A percentile compares a stretch with the other conserved stretches of the same genome.
These are phyloP conservation scores for Trifolium subterraneum DNA, from an alignment of 306 rosid species.

Conservation along the genomic window DNA sequence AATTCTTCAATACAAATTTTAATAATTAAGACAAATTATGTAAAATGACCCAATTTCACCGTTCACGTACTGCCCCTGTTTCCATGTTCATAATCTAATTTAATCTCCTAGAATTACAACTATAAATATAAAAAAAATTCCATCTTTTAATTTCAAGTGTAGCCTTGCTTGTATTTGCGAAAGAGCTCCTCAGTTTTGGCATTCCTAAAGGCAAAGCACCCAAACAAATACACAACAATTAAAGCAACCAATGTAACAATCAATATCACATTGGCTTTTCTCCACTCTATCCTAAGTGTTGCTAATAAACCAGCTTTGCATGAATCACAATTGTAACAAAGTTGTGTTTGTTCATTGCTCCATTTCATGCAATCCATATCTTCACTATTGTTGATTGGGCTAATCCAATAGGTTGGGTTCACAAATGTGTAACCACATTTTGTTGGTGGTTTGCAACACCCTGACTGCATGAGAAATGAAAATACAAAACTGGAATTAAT, in stretches of 20 bases:
- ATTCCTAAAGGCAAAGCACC: slow-evolving; percentile 76
- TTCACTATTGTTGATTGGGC: slow-evolving; percentile 67
- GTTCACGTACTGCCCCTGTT: not conserved
- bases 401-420: slow-evolving; percentile 93
- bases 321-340: slow-evolving; percentile 77
- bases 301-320: slow-evolving; percentile 90
- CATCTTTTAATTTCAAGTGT: slow-evolving; percentile 37
- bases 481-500: not conserved
- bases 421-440: slow-evolving; percentile 83
- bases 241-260: slow-evolving; percentile 59
- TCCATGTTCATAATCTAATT: not conserved
- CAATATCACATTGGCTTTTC: slow-evolving; percentile 60
- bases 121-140: not conserved
- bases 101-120: not conserved
- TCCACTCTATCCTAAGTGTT: slow-evolving; percentile 71
- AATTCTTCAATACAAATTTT: not conserved
- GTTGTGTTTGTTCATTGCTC: slow-evolving; percentile 85
- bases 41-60: slow-evolving; percentile 27
- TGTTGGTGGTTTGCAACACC: slow-evolving; percentile 94
- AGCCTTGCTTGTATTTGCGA: slow-evolving; percentile 79
- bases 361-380: slow-evolving; percentile 75
- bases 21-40: not conserved
- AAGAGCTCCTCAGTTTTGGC: slow-evolving; percentile 82
- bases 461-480: slow-evolving; percentile 57
- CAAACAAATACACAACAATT: slow-evolving; percentile 57